These are phyloP conservation scores for Mayamaea pseudoterrestris DNA, from an alignment of 108 stramenopile species.

Conservation along the genomic window DNA sequence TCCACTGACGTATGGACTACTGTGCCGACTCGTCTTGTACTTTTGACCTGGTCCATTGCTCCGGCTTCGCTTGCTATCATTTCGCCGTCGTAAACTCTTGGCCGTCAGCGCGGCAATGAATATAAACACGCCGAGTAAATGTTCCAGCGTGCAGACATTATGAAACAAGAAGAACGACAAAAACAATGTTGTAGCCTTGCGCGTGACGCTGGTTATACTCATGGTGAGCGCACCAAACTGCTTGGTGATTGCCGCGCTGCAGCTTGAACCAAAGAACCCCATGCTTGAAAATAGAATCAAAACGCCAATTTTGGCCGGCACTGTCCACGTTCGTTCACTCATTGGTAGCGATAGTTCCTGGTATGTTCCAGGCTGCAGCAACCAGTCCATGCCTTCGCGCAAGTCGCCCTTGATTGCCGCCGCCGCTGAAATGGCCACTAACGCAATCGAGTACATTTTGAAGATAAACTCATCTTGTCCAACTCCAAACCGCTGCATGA, in stretches of 20 bases:
- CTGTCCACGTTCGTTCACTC: constrained; percentile 53
- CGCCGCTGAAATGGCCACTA: constrained; percentile 59
- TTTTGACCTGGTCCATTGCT: too few species aligned
- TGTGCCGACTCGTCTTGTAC: too few species aligned
- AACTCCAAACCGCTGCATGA: constrained; percentile 73
- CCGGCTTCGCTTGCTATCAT: too few species aligned
- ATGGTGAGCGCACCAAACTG: constrained; percentile 83
- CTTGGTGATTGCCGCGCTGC: constrained; percentile 84
- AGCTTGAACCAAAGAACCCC: constrained; percentile 77
- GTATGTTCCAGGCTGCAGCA: constrained; percentile 61
- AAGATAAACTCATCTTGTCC: constrained; percentile 90
- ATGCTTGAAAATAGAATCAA: constrained; percentile 60
- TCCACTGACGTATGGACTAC: too few species aligned
- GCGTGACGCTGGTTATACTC: constrained; percentile 77
- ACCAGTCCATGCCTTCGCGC: constrained; percentile 43
- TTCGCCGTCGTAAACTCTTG: constrained; percentile 26
- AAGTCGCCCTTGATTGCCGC: constrained; percentile 62
- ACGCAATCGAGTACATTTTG: constrained; percentile 69
- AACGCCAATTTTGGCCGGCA: constrained; percentile 38
- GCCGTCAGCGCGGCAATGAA: constrained; percentile 69
- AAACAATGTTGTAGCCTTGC: constrained; percentile 86
- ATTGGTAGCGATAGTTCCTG: constrained; percentile 47
- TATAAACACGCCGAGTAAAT: constrained; percentile 57
- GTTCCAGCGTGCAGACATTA: constrained; percentile 72
- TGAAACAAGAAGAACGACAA: constrained; percentile 78